phyloP scores from a whole-genome alignment of 2,329 filamentous ascomycete genomes.

The Leptographium lundbergii region DNA sequence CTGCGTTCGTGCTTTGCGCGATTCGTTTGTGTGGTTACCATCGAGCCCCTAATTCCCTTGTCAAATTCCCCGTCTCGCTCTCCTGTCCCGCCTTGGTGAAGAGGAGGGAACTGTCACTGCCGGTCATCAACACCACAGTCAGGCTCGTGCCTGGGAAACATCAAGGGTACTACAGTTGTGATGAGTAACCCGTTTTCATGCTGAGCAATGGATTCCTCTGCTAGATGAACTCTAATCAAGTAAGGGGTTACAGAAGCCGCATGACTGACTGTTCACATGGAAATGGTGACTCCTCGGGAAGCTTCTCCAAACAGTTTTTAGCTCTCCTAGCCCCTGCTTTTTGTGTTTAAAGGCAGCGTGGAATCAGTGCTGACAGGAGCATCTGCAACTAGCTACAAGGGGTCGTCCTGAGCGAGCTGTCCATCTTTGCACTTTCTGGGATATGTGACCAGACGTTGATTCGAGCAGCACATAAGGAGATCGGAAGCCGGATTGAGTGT shows the following conservation, averaged over 20 bases:
- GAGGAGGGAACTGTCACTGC: neutral
- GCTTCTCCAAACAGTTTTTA: neutral
- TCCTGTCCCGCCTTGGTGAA: no score
- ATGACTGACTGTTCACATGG: neutral
- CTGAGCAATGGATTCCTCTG: no score
- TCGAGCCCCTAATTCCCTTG: neutral
- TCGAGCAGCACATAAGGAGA: neutral
- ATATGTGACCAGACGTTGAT: neutral
- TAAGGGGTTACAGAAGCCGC: neutral
- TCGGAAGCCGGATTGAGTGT: neutral
- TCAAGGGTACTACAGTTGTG: no score
- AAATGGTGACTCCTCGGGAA: neutral
- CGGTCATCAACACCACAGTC: neutral
- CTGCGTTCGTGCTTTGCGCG: neutral
- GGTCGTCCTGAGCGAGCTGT: neutral
- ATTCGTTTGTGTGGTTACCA: neutral
- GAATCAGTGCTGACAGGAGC: no score
- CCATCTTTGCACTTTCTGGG: neutral
- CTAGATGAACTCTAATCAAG: neutral
- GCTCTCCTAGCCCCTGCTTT: neutral
- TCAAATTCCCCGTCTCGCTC: no score
- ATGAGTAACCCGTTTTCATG: no score
- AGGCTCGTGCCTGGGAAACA: neutral
- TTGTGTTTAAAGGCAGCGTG: neutral
- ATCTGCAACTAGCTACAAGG: no score